Base-by-base conservation (phyloP, 192 early-diverging fungal species). In the Anaeromyces robustus region DNA sequence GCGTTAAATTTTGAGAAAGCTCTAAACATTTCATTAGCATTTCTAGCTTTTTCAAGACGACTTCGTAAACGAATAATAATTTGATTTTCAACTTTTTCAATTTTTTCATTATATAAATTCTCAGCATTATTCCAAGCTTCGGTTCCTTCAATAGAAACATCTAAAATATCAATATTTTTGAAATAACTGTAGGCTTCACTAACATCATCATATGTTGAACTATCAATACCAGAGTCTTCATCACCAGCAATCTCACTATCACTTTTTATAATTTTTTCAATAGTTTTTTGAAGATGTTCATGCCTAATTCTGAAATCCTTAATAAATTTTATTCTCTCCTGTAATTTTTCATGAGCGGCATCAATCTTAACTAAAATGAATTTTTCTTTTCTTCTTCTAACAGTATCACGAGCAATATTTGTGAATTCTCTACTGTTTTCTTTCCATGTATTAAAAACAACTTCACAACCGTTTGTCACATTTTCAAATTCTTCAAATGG, bases 1-100 rank as follows among this genome's bases (percentile, higher is more conserved):
- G 97, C 97, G 84, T 99, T 99, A 91, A 99, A 99, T 84, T 99
- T 99, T 59, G 96, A 96, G 84, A 99, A 99, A 29, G 98, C 96
- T 22, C 97, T 91, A 88, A 99, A 99, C 97, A 99, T 99, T 84
- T 99, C 98, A 78, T 94, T 96, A 6, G 98, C 98, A 84, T 95
- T 99, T 85, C 95, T 94, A 78, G 95, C 95, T 14, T 93, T 95
- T 29, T 95, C 98, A 39, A 99, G 90, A 29, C 95, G 89, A 87
- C 98, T 97, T 29, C 97, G 92, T 29, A 98, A 86, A 28, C 92
- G 90, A 28, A 93, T 90, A 82, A 99, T 99, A 82, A 99, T 98
- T 85, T 96, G 95, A 86, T 97, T 98, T 85, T 99, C 98, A 16
- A 99, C 95, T 16, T 95, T 89, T 30, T 95, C 90, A 29, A 99